These are phyloP conservation scores for Yamadazyma kanchanaburiensis DNA, from an alignment of 1,139 yeast species.

Conservation along the genomic window DNA sequence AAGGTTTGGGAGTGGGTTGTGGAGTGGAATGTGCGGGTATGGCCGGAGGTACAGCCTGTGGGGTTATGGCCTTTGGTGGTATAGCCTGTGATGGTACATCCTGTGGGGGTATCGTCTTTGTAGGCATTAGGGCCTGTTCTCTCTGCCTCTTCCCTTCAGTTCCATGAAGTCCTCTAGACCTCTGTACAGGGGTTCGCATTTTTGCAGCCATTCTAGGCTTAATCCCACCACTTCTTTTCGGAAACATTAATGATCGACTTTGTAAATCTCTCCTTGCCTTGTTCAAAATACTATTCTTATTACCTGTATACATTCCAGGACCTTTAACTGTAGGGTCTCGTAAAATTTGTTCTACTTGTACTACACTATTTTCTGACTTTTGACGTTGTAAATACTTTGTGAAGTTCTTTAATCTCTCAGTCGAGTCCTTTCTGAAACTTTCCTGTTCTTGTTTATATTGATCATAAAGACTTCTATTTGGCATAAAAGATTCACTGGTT, in stretches of 20 bases:
- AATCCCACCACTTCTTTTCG: slow-evolving; percentile 9
- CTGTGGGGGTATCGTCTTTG: no score
- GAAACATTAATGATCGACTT: slow-evolving; percentile 33
- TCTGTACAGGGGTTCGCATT: no score
- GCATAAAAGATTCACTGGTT: slow-evolving; percentile 19
- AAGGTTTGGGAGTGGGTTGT: no score
- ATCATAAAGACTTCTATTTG: slow-evolving; percentile 39
- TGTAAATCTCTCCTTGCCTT: slow-evolving; percentile 34
- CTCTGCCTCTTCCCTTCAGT: no score
- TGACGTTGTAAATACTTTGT: slow-evolving; percentile 39
- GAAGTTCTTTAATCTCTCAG: slow-evolving; percentile 44
- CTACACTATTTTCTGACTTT: slow-evolving; percentile 46
- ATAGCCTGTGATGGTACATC: no score
- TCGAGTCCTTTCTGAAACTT: slow-evolving; percentile 46
- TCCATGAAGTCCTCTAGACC: no score
- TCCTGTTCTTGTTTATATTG: slow-evolving; percentile 44
- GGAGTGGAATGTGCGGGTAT: no score
- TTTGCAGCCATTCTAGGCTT: no score
- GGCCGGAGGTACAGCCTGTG: no score
- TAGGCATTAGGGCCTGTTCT: no score
- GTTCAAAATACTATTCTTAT: slow-evolving; percentile 27
- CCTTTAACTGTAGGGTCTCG: slow-evolving; percentile 38
- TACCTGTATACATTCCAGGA: slow-evolving; percentile 7
- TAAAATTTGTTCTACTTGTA: slow-evolving; percentile 33
- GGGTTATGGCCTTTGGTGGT: no score